Base-by-base conservation (phyloP, 331 rosid species). In the Quercus lobata region DNA sequence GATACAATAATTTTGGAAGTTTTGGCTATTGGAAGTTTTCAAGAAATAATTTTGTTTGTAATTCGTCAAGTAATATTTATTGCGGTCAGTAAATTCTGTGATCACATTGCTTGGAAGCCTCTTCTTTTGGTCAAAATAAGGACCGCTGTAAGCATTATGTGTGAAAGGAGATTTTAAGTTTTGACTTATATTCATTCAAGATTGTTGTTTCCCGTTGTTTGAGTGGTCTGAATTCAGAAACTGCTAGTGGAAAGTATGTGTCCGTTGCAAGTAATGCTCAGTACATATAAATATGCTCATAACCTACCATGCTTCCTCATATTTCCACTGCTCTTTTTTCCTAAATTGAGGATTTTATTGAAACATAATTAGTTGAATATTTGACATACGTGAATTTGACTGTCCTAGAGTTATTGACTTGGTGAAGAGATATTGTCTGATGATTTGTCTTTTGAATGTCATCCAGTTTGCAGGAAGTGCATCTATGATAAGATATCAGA, bases 401-500 rank as follows among this genome's bases (percentile, higher is more conserved):
- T 65, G 10, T 44, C 41, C 4, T 35, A n/a, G 8, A n/a, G 7
- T 66, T 57, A 7, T 60, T 63, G 52, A 65, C 57, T 62, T 34
- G 21, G 35, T 57, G 79, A 80, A 17, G 22, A 16, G 29, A 22
- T 57, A 57, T 49, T 52, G 54, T 79, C 60, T 81, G 49, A 84
- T 73, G 69, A 63, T 41, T 78, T 30, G 22, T 63, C 63, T 29
- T 52, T 49, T 69, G 76, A 41, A 79, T 52, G 83, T 83, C 76
- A 29, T 78, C 61, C 85, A 94, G 98, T 94, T 85, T 94, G 97
- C 97, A 92, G 95, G 91, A 89, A 88, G 80, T 94, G 98, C 82
- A 91, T 94, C 57, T 76, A 84, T 69, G 82, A 77, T n/a, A 88
- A 90, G 88, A 78, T 94, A 32, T 69, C 83, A 1, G 92, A 92